Conservation (phyloP, 352 stramenopile species). For the Blastocystis sp. region DNA sequence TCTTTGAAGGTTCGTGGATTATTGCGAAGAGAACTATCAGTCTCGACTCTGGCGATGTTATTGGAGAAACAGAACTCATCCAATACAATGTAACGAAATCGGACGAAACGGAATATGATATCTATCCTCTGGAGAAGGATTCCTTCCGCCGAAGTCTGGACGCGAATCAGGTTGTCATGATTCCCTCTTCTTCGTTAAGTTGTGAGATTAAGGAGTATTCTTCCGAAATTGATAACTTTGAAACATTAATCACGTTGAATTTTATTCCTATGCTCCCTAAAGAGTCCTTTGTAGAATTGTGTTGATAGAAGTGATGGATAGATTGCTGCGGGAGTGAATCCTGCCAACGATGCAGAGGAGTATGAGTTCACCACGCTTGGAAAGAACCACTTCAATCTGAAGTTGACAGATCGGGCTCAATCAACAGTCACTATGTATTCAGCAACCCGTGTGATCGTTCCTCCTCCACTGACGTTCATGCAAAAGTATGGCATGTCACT, state of each 20-base stretch:
- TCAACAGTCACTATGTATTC: background rate
- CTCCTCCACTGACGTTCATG: background rate
- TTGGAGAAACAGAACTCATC: background rate
- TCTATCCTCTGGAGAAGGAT: background rate
- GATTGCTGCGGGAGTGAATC: background rate
- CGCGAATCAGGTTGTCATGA: constrained; percentile 22
- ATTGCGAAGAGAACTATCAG: background rate
- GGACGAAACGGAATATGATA: background rate
- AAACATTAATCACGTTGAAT: background rate
- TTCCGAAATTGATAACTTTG: background rate
- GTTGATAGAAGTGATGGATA: background rate
- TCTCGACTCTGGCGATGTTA: background rate
- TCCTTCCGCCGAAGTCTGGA: background rate
- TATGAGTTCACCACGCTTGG: background rate
- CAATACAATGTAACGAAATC: constrained; percentile 22
- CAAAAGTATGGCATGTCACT: constrained; percentile 54
- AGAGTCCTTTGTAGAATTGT: background rate
- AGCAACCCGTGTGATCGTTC: background rate
- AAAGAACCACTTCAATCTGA: constrained; percentile 5
- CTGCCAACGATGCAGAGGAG: background rate
- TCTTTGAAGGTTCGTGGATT: constrained; percentile 21
- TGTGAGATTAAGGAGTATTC: background rate
- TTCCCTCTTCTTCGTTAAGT: background rate
- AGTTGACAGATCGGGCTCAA: background rate
- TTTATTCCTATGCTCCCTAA: background rate